phyloP scores from a whole-genome alignment of 148 eudicot genomes.

The Pouteria glomerata region DNA sequence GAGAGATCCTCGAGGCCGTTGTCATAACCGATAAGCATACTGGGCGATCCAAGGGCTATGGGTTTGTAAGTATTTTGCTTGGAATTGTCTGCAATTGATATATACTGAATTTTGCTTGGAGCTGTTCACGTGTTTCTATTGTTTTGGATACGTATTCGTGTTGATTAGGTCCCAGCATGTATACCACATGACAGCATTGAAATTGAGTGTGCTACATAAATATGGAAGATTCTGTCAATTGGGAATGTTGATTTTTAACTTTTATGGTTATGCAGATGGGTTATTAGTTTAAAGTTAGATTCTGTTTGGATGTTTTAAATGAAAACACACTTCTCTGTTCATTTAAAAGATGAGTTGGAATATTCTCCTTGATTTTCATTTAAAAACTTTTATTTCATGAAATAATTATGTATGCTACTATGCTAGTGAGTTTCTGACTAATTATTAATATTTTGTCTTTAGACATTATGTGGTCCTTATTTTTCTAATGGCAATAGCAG shows the following conservation, averaged over 20 bases:
- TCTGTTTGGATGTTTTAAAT: background rate
- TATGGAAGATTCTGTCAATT: too few species aligned
- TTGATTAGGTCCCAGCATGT: background rate
- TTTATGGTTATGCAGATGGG: background rate
- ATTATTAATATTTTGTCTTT: background rate
- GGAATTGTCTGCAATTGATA: background rate
- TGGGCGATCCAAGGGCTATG: conserved; percentile 33
- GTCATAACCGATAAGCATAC: conserved; percentile 29
- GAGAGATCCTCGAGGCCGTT: conserved; percentile 33
- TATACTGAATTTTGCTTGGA: background rate
- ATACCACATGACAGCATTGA: background rate
- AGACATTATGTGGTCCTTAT: background rate
- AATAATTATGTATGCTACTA: background rate
- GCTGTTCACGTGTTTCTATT: background rate
- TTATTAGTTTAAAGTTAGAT: background rate
- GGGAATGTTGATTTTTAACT: too few species aligned
- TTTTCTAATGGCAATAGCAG: background rate
- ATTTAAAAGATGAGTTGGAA: background rate
- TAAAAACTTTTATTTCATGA: background rate
- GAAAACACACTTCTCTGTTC: background rate
- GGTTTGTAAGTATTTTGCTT: conserved; percentile 22
- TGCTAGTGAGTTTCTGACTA: too few species aligned
- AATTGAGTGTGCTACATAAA: too few species aligned
- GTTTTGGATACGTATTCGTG: background rate
- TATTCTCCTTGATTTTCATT: background rate